Percentiles rank a stretch among this genome's conserved stretches.
These are phyloP conservation scores for Butyriboletus loyo DNA, from an alignment of 768 basidiomycete species.

Conservation along the genomic window DNA sequence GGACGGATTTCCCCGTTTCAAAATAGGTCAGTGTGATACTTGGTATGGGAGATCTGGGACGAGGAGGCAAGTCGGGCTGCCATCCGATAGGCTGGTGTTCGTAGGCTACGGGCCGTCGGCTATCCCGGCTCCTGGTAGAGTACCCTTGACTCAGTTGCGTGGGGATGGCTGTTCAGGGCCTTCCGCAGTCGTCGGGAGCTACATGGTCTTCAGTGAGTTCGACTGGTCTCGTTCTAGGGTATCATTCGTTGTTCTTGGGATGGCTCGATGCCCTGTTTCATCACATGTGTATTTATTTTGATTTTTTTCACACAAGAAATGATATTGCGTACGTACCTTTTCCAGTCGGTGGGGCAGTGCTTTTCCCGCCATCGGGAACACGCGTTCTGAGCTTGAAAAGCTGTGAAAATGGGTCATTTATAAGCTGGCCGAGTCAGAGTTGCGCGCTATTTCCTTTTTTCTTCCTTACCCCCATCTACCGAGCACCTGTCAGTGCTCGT, in stretches of 20 bases:
- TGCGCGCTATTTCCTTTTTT: background rate
- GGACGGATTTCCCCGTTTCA: background rate
- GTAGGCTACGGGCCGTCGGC: constrained; percentile 12
- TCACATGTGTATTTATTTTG: background rate
- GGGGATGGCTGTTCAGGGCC: background rate
- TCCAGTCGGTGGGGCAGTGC: constrained; percentile 18
- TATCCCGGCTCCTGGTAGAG: background rate
- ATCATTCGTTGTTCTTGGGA: background rate
- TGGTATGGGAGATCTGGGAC: background rate
- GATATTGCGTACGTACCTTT: constrained; percentile 3
- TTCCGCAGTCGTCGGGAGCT: constrained; percentile 20
- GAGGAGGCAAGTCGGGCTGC: background rate
- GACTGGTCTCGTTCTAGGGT: background rate
- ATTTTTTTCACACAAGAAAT: background rate
- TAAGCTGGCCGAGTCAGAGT: constrained; percentile 31
- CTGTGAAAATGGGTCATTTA: constrained; percentile 28
- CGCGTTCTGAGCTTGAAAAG: constrained; percentile 38
- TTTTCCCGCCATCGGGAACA: constrained; percentile 20
- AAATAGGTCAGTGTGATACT: background rate
- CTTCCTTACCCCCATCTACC: constrained; percentile 18
- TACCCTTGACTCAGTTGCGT: constrained; percentile 9
- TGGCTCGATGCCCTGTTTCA: background rate
- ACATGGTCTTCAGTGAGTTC: background rate
- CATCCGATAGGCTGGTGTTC: constrained; percentile 10
- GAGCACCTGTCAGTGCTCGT: constrained; percentile 22